phyloP scores from a whole-genome alignment of 257 asterid genomes.

The Petunia axillaris region DNA sequence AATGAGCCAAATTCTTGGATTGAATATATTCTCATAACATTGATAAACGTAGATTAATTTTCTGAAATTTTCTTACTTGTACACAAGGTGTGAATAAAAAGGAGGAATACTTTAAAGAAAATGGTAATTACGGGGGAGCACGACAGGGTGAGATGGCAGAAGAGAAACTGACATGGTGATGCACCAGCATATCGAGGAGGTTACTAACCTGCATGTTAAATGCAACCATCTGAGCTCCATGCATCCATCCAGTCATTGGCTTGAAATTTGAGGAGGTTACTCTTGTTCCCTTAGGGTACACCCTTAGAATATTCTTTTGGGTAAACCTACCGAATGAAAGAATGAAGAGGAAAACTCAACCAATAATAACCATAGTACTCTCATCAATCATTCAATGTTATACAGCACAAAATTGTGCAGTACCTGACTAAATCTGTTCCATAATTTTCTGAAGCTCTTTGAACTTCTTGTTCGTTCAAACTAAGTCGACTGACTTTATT shows the following conservation, averaged over 20 bases:
- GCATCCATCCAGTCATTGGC: conserved; percentile 83
- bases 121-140: background rate
- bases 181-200: background rate
- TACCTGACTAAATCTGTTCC: conserved; percentile 42
- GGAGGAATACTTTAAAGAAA: background rate
- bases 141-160: background rate
- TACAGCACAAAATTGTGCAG: background rate
- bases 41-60: background rate
- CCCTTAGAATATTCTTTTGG: conserved; percentile 73
- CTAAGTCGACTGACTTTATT: conserved; percentile 71
- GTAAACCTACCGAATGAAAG: conserved; percentile 60
- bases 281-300: conserved; percentile 85
- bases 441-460: conserved; percentile 50
- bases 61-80: background rate
- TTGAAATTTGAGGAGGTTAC: conserved; percentile 84
- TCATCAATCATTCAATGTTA: background rate
- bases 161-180: background rate
- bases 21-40: conserved; percentile 16
- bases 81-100: background rate
- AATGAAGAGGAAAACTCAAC: background rate
- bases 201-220: conserved; percentile 87
- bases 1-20: background rate
- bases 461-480: conserved; percentile 81
- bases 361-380: conserved; percentile 9
- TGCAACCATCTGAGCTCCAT: conserved; percentile 99